These are phyloP conservation scores for Buxus sempervirens DNA, from an alignment of 164 flowering plant genomes.

Conservation along the genomic window DNA sequence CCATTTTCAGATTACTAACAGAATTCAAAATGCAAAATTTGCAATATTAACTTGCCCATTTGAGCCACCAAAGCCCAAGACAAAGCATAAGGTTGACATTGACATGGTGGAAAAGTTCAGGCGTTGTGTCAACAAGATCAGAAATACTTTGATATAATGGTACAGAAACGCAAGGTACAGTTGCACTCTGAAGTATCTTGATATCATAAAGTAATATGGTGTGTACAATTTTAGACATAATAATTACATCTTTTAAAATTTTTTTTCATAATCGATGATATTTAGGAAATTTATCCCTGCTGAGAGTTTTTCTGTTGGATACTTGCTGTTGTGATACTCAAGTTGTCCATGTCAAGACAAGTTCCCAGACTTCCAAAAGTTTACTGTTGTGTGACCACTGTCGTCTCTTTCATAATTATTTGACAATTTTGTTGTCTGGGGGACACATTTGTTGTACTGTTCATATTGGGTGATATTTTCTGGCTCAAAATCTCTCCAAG, in stretches of 20 bases:
- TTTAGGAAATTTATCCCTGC: background rate
- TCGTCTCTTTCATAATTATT: too few species aligned
- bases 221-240: background rate
- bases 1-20: slow-evolving; percentile 98
- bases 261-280: background rate
- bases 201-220: background rate
- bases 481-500: too few species aligned
- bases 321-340: too few species aligned
- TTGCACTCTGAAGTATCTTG: background rate
- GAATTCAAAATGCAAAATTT: slow-evolving; percentile 84
- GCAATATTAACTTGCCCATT: slow-evolving; percentile 98
- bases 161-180: slow-evolving; percentile 86
- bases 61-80: slow-evolving; percentile 99
- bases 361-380: too few species aligned
- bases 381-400: too few species aligned
- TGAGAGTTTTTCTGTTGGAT: too few species aligned
- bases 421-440: too few species aligned
- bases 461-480: too few species aligned
- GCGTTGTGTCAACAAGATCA: slow-evolving; percentile 82
- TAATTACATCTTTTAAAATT: background rate
- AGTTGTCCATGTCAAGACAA: too few species aligned
- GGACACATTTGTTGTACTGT: too few species aligned
- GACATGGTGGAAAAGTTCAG: slow-evolving; percentile 94
- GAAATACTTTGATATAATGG: slow-evolving; percentile 98
- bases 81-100: slow-evolving; percentile 99